Conservation (phyloP, 306 rosid species). For the Rosa lucieae region DNA sequence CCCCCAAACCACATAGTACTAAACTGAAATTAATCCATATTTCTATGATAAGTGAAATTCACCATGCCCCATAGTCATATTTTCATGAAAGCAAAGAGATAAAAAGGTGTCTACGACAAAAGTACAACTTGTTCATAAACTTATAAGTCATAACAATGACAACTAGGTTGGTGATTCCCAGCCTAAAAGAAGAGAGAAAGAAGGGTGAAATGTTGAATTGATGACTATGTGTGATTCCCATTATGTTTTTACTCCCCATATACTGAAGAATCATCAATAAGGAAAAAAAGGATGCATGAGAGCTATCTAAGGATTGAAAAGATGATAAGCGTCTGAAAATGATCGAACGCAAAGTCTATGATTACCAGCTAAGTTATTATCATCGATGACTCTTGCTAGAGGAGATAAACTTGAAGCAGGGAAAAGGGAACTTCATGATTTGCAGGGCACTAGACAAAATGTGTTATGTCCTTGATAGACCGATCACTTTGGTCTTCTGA, state of each 20-base stretch:
- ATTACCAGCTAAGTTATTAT: slow-evolving; percentile 3
- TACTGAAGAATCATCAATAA: neutral
- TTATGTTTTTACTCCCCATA: neutral
- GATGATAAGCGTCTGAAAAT: neutral
- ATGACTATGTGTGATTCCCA: neutral
- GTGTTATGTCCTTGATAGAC: neutral
- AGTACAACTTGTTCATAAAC: too few relatives aligned
- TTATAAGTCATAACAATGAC: too few relatives aligned
- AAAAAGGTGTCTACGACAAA: too few relatives aligned
- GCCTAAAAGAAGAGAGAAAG: too few relatives aligned
- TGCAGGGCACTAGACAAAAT: neutral
- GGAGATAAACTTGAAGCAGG: slow-evolving; percentile 22
- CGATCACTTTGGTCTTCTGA: neutral
- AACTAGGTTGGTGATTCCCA: too few relatives aligned
- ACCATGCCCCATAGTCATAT: too few relatives aligned
- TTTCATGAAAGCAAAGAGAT: too few relatives aligned
- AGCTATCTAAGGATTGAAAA: neutral
- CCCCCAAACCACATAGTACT: too few relatives aligned
- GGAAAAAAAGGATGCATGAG: neutral
- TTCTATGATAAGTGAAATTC: too few relatives aligned
- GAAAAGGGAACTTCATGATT: slow-evolving; percentile 17
- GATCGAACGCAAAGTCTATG: neutral
- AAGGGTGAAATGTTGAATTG: too few relatives aligned
- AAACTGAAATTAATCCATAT: too few relatives aligned
- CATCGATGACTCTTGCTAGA: slow-evolving; percentile 11